Evolutionary conservation across 768 basidiomycete genomes (phyloP), one percentile per base, ranked within the genome.

Genomic region (Tricholoma terreum): DNA sequence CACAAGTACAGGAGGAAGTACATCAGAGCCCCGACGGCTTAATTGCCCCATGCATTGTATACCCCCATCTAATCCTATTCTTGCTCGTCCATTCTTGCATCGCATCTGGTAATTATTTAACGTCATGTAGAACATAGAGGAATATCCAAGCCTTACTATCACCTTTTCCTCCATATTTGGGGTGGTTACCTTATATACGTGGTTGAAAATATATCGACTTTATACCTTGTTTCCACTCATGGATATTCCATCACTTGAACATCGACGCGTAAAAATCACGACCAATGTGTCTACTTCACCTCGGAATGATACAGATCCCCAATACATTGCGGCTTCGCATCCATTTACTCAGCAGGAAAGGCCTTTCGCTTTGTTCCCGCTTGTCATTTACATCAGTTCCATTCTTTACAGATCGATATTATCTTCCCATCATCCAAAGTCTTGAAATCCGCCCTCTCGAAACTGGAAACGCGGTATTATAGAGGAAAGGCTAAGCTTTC

Each of bases 1-100:
- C 76, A 80, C 65, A 94, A 94, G 75, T 94, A 87, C 84, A 81
- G 97, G 65, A 84, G 97, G 69, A 93, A 89, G 72, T 99, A 99
- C 75, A 74, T 79, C 58, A 72, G 76, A 40, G 77, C 80, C 22
- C 78, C 79, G 31, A 35, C 72, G 17, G 76, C 72, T 58, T 77
- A 63, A 73, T 51, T 45, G 48, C 17, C 21, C 19, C n/a, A 10
- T 12, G 14, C 33, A 43, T 35, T 56, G 54, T 67, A 65, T 61
- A 60, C 51, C 54, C 49, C 57, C 10, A 58, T 62, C 50, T 58
- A 58, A 53, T 60, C 57, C 24, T 52, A 56, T 35, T 48, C 4
- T 12, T n/a, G 50, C 45, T 10, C 24, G 42, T 36, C 43, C 50
- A 38, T 35, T 22, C 27, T 49, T 38, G 46, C 11, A 57, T 43